phyloP scores from a whole-genome alignment of 305 asterid genomes.

The Fraxinus dipetala region DNA sequence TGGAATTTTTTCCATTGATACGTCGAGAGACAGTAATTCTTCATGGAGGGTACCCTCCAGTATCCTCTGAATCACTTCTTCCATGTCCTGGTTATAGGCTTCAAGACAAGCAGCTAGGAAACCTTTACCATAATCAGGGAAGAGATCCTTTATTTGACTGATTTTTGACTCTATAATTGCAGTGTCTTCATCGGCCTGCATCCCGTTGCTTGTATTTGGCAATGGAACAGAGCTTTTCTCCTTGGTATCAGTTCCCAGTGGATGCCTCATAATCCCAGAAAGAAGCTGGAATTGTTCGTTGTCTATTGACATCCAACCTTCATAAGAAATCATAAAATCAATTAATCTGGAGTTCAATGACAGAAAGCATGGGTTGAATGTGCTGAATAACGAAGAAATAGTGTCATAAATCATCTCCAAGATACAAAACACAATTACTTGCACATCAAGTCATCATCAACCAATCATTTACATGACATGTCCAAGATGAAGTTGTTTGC shows the following conservation, averaged over 20 bases:
- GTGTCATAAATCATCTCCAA: not conserved
- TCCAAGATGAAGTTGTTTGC: not conserved
- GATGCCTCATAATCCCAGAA: constrained; percentile 43
- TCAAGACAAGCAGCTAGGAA: constrained; percentile 86
- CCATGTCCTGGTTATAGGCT: constrained; percentile 84
- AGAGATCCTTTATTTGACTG: constrained; percentile 89
- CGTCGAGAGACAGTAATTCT: constrained; percentile 65
- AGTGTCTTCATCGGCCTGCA: constrained; percentile 60
- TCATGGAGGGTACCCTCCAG: constrained; percentile 85
- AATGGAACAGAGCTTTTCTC: constrained; percentile 28
- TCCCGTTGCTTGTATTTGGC: constrained; percentile 25
- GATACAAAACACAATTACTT: not conserved
- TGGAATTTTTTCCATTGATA: constrained; percentile 50
- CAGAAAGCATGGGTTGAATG: constrained; percentile 3
- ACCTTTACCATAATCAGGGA: constrained; percentile 86
- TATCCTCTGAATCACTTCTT: constrained; percentile 92
- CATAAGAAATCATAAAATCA: constrained; percentile 21
- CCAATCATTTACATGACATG: not conserved
- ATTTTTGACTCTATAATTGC: constrained; percentile 81
- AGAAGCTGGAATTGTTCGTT: constrained; percentile 65
- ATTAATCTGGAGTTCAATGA: constrained; percentile 5
- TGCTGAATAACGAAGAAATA: constrained; percentile 2
- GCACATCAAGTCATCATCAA: not conserved
- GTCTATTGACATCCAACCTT: constrained; percentile 89
- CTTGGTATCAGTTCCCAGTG: constrained; percentile 34